A percentile compares a stretch with the other conserved stretches of the same genome.
Evolutionary conservation across 1,284 basidiomycete species (phyloP).

Genomic region (Xerocomus amazonicus): DNA sequence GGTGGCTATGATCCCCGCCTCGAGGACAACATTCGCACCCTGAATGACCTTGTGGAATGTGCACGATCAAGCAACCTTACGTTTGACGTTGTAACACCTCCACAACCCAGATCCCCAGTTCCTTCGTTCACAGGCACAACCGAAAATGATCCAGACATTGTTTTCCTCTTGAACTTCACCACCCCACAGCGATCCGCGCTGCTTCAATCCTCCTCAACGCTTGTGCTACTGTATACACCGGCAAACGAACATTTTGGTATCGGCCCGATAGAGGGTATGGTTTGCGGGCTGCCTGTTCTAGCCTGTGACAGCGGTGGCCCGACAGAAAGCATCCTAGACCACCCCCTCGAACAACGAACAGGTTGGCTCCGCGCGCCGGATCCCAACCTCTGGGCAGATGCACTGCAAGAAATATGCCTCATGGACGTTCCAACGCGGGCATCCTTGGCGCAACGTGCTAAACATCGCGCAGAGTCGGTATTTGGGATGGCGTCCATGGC

Average conservation of each 20-base stretch:
- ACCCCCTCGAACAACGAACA: conserved; percentile 35
- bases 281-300: conserved; percentile 85
- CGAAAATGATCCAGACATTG: conserved; percentile 51
- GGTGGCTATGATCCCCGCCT: conserved; percentile 75
- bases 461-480: conserved; percentile 50
- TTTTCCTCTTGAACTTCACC: conserved; percentile 87
- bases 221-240: conserved; percentile 88
- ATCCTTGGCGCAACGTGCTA: conserved; percentile 52
- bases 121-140: conserved; percentile 38
- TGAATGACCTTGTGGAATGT: conserved; percentile 54
- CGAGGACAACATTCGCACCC: conserved; percentile 67
- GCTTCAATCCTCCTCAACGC: conserved; percentile 61
- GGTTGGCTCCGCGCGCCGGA: conserved; percentile 72
- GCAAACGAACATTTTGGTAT: conserved; percentile 97
- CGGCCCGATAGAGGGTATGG: conserved; percentile 94
- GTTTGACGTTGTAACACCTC: conserved; percentile 51
- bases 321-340: conserved; percentile 80
- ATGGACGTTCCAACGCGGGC: conserved; percentile 46
- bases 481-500: conserved; percentile 71
- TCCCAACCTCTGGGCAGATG: conserved; percentile 64
- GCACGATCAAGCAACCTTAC: conserved; percentile 49
- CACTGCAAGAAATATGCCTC: conserved; percentile 57
- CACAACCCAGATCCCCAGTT: conserved; percentile 34
- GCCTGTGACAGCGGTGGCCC: conserved; percentile 91
- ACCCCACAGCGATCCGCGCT: conserved; percentile 76